Evolutionary conservation across 1,139 yeast genomes (phyloP).

Genomic region (Yamadazyma trypodendri): DNA sequence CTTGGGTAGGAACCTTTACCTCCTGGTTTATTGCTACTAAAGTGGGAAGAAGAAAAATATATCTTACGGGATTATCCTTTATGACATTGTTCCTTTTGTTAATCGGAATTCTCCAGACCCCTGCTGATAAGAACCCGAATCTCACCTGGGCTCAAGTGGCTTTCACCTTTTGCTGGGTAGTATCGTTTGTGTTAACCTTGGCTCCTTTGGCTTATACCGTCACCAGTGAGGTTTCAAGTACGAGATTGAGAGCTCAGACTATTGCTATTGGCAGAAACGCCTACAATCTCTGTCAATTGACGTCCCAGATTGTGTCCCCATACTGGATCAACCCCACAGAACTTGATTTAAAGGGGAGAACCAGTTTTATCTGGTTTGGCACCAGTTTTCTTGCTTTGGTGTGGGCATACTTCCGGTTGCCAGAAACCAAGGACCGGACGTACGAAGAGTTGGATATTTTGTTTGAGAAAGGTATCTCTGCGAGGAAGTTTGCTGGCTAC

Average conservation of each 20-base stretch:
- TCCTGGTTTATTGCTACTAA: slow-evolving; percentile 20
- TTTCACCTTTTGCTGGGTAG: slow-evolving; percentile 34
- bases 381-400: slow-evolving; percentile 34
- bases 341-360: slow-evolving; percentile 57
- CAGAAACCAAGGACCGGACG: slow-evolving; percentile 57
- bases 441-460: slow-evolving; percentile 57
- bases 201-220: slow-evolving; percentile 60
- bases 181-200: slow-evolving; percentile 47
- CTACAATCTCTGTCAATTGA: slow-evolving; percentile 43
- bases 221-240: slow-evolving; percentile 54
- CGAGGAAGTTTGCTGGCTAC: slow-evolving; percentile 33
- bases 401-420: slow-evolving; percentile 54
- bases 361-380: slow-evolving; percentile 57
- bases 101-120: slow-evolving; percentile 13
- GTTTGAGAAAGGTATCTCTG: slow-evolving; percentile 41
- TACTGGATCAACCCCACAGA: slow-evolving; percentile 57
- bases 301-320: slow-evolving; percentile 46
- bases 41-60: slow-evolving; percentile 22
- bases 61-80: slow-evolving; percentile 18
- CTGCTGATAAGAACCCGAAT: slow-evolving; percentile 17
- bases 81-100: slow-evolving; percentile 25
- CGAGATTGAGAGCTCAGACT: slow-evolving; percentile 53
- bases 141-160: slow-evolving; percentile 23
- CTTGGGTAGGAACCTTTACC: slow-evolving; percentile 18
- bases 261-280: slow-evolving; percentile 54